Evolutionary conservation across 1,284 basidiomycete species (phyloP), one percentile per base, ranked within the genome.

Genomic region (Phaffia rhodozyma): DNA sequence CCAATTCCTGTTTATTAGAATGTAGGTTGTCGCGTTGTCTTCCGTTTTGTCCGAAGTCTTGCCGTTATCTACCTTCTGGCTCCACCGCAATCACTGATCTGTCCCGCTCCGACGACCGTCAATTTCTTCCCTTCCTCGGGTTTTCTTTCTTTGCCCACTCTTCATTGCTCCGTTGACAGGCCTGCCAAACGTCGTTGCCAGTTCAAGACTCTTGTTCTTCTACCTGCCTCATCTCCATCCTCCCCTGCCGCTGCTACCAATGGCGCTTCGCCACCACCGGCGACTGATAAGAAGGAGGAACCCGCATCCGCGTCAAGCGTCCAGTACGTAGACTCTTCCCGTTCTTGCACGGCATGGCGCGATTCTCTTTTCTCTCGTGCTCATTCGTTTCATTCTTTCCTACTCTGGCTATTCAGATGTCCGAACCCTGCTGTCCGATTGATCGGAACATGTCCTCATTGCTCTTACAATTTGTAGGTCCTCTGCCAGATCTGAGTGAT

Each of bases 371-470:
- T 32, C 52, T 27, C 18, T 20, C 32, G 25, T 32, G 18, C 52
- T 53, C 25, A 27, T 13, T 16, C 52, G 32, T 53, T 16, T 18
- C 7, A 6, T 2, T 11, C 18, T 16, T 53, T 53, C 18, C 18
- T 53, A 6, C 18, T 53, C 2, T 53, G 2, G 71, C 6, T 74
- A 72, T 38, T 60, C 56, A 66, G 60, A 65, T 77, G 76, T 63
- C 75, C 75, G 13, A 72, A 71, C 30, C 72, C 75, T 23, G 76
- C 75, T 2, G 67, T 75, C 62, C 67, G 74, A 55, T 70, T 78
- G 49, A 75, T 73, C 16, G 77, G 77, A 16, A 75, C 76, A 65
- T 78, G 77, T 68, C 71, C 73, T n/a, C 75, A 77, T 68, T 78
- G 77, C 68, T 68, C 69, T 56, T 71, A 72, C 60, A 71, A 72